Evolutionary conservation across 495 filamentous ascomycete genomes (phyloP), one percentile per base, ranked within the genome.

Genomic region (Poronia punctata): DNA sequence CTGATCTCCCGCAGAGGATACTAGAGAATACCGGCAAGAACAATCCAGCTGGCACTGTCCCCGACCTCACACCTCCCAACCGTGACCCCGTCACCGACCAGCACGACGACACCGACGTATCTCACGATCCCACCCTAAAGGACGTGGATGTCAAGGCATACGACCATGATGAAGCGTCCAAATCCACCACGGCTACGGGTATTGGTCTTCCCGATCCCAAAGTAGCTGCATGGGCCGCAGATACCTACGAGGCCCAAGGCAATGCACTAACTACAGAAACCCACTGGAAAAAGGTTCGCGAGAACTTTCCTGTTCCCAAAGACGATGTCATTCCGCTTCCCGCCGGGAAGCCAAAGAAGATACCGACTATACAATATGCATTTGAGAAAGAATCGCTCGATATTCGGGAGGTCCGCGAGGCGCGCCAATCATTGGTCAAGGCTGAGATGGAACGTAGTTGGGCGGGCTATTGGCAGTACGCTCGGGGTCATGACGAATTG

Each of bases 401-500:
- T 7, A 76, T 71, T 9, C 80, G 77, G 45, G 72, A 72, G 41
- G 72, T 72, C 45, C 80, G 86, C 8, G 53, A 83, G 47, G 59
- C 70, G 38, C 77, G 82, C 30, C 75, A 82, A 42, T 66, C 71
- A n/a, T 64, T 70, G 70, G 81, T 97, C 14, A 87, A 80, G 54
- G 68, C 78, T 12, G 84, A 86, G 22, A 89, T 95, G 53, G 50
- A 75, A 38, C 83, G 80, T 48, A 73, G 83, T 0, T 97, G 90
- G 89, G 68, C 73, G 8, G 84, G 85, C 41, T 97, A 97, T 59
- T 86, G 79, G 60, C 60, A 75, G 17, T 72, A 84, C 60, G 90
- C 90, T 9, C 95, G 84, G 83, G 64, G 80, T 35, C 78, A 84
- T 43, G 92, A 97, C 53, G 92, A 97, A 60, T 58, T 96, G 20